Evolutionary conservation across 768 basidiomycete genomes (phyloP).

Genomic region (Panaeolus papilionaceus): DNA sequence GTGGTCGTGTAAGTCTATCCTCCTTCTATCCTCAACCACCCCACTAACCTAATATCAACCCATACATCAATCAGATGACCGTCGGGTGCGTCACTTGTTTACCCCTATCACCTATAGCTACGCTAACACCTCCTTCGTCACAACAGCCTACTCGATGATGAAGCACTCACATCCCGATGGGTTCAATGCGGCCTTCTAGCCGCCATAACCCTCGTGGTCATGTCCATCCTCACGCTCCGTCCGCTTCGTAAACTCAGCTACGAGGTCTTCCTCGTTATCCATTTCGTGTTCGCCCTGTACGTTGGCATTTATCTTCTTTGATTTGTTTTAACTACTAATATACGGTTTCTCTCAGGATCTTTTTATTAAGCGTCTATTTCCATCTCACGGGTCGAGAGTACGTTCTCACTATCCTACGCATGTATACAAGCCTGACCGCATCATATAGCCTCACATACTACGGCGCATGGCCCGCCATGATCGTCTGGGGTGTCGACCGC

Average conservation of each 20-base stretch:
- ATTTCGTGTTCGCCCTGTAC: constrained; percentile 49
- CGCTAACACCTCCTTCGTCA: background rate
- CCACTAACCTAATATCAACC: background rate
- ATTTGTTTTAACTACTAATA: too few species aligned
- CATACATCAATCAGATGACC: constrained; percentile 21
- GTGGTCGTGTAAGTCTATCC: constrained; percentile 43
- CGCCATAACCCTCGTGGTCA: constrained; percentile 43
- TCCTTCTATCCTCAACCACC: background rate
- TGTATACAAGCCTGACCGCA: background rate
- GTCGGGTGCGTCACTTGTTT: constrained; percentile 22
- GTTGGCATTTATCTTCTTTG: constrained; percentile 22
- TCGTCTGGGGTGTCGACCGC: constrained; percentile 64
- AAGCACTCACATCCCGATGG: constrained; percentile 32
- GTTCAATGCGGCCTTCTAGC: constrained; percentile 46
- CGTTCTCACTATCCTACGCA: constrained; percentile 20
- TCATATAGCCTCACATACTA: constrained; percentile 36
- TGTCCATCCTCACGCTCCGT: constrained; percentile 54
- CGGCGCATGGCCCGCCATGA: constrained; percentile 56
- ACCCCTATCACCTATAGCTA: background rate
- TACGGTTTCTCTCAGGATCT: constrained; percentile 32
- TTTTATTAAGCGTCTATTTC: constrained; percentile 47
- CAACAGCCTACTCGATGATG: constrained; percentile 26
- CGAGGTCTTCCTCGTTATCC: constrained; percentile 57
- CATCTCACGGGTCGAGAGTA: constrained; percentile 42
- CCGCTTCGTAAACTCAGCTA: constrained; percentile 52